These are phyloP conservation scores for Huntiella omanensis DNA, from an alignment of 2,329 filamentous ascomycete species.

Conservation along the genomic window DNA sequence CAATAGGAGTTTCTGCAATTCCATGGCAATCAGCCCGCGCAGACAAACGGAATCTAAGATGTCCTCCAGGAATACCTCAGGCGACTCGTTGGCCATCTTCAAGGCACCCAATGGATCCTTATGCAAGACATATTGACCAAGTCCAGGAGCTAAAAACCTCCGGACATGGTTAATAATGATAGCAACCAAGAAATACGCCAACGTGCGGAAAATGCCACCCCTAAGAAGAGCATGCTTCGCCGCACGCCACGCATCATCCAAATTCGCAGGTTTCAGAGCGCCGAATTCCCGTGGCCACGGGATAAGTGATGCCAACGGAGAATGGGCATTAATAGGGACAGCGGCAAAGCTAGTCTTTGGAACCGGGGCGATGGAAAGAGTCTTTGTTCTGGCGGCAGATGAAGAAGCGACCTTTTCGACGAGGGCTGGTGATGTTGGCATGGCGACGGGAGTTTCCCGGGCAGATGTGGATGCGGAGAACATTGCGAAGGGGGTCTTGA, in stretches of 20 bases:
- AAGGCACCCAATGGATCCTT: slow-evolving; percentile 18
- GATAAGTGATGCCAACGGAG: slow-evolving; percentile 4
- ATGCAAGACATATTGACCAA: slow-evolving; percentile 17
- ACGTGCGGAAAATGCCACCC: slow-evolving; percentile 14
- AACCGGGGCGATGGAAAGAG: slow-evolving; percentile 3
- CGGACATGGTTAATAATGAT: slow-evolving; percentile 23
- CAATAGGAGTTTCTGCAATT: slow-evolving; percentile 12
- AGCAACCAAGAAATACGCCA: slow-evolving; percentile 18
- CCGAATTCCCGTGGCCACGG: slow-evolving; percentile 3
- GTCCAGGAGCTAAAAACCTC: slow-evolving; percentile 17
- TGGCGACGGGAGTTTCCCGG: not conserved
- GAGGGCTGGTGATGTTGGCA: slow-evolving; percentile 7
- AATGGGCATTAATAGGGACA: slow-evolving; percentile 8
- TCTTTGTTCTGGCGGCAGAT: slow-evolving; percentile 2
- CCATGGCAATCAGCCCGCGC: slow-evolving; percentile 8
- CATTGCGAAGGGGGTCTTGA: slow-evolving; percentile 7
- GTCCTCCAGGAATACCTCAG: slow-evolving; percentile 19
- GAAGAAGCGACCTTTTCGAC: slow-evolving; percentile 10
- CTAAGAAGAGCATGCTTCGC: slow-evolving; percentile 14
- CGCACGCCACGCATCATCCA: slow-evolving; percentile 10
- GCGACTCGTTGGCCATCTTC: slow-evolving; percentile 20
- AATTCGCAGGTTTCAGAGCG: slow-evolving; percentile 7
- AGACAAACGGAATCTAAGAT: slow-evolving; percentile 13
- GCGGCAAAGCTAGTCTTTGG: slow-evolving; percentile 8
- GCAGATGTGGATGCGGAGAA: not conserved